phyloP scores from a whole-genome alignment of 129 eudicot species.

The Flaveria bidentis region DNA sequence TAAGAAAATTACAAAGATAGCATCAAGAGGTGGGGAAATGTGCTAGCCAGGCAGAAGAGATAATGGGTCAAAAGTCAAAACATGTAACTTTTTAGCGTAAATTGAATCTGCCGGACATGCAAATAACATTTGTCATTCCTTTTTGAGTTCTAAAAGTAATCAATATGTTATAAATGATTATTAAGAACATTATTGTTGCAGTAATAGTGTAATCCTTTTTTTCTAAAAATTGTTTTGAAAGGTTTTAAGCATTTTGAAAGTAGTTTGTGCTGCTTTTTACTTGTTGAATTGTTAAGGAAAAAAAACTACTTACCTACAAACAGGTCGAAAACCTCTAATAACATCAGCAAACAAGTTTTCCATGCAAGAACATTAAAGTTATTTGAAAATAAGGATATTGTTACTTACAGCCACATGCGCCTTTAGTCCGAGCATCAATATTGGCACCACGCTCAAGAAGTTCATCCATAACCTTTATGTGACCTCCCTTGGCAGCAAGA shows the following conservation, averaged over 20 bases:
- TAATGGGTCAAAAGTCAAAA: background rate
- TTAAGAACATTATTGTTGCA: background rate
- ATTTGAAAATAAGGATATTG: background rate
- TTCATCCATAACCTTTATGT: slow-evolving; percentile 84
- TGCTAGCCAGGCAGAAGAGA: background rate
- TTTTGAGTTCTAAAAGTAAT: background rate
- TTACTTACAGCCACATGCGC: slow-evolving; percentile 93
- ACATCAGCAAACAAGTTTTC: background rate
- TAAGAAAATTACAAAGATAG: background rate
- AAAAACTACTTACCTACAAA: background rate
- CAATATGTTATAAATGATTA: background rate
- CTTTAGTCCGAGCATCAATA: slow-evolving; percentile 97
- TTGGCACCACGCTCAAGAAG: slow-evolving; percentile 92
- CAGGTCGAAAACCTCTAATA: background rate
- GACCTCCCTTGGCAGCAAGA: slow-evolving; percentile 98
- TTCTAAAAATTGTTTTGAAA: background rate
- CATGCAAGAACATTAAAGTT: background rate
- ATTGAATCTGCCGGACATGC: background rate
- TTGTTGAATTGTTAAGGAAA: background rate
- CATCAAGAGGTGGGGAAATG: background rate
- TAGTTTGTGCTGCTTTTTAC: background rate
- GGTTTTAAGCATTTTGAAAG: background rate
- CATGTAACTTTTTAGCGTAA: background rate
- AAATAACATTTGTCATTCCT: background rate
- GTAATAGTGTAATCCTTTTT: background rate